Percentiles rank a stretch among this genome's conserved stretches.
Evolutionary conservation across 2,329 filamentous ascomycete species (phyloP).

Genomic region (Stachybotrys chlorohalonatus): DNA sequence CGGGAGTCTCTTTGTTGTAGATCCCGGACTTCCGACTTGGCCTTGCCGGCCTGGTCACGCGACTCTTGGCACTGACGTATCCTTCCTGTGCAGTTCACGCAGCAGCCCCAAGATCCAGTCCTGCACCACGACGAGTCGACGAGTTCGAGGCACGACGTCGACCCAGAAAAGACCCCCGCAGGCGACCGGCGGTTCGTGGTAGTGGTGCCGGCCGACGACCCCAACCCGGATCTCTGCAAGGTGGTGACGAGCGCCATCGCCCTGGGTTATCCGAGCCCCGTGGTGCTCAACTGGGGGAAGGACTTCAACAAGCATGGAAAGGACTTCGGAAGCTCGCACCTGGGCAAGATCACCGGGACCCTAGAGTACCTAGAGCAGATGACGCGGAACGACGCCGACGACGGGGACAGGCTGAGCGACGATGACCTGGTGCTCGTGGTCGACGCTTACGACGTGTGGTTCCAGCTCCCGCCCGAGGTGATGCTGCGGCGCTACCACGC

Average conservation of each 20-base stretch:
- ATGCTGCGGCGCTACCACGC: constrained; percentile 13
- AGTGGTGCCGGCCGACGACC: constrained; percentile 9
- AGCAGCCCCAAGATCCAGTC: neutral
- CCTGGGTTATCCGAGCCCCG: constrained; percentile 11
- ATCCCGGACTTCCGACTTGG: neutral
- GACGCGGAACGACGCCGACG: constrained; percentile 2
- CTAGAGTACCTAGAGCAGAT: constrained; percentile 10
- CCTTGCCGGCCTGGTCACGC: neutral
- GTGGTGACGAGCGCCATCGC: constrained; percentile 9
- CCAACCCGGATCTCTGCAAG: constrained; percentile 12
- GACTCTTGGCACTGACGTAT: neutral
- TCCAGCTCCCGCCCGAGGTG: constrained; percentile 11
- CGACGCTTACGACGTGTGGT: constrained; percentile 13
- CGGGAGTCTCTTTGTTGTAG: too few species aligned
- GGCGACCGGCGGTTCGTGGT: constrained; percentile 9
- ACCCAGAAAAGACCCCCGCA: neutral
- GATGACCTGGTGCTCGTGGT: constrained; percentile 13
- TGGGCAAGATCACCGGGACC: constrained; percentile 12
- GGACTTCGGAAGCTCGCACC: constrained; percentile 7
- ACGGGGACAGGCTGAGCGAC: constrained; percentile 3
- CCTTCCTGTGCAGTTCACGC: neutral
- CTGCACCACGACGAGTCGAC: neutral
- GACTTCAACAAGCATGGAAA: constrained; percentile 3
- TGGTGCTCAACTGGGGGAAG: constrained; percentile 13
- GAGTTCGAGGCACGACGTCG: neutral